phyloP scores from a whole-genome alignment of 192 early-diverging fungal species.

The Chytriomyces sp. region DNA sequence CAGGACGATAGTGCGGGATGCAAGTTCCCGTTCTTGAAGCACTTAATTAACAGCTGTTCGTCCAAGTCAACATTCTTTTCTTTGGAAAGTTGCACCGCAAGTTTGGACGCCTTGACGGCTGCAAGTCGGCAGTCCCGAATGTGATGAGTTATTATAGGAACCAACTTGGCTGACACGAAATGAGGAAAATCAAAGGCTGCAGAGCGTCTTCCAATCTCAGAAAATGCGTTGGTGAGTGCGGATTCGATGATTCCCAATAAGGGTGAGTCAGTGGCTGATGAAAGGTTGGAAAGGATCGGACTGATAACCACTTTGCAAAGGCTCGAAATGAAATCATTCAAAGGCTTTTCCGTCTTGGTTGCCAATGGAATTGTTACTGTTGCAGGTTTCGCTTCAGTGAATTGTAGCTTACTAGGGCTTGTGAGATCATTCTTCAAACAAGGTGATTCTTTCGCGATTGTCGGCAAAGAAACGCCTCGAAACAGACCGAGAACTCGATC shows the following conservation, averaged over 20 bases:
- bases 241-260: neutral
- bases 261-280: neutral
- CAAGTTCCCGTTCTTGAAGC: slow-evolving; percentile 58
- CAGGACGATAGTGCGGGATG: slow-evolving; percentile 55
- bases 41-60: slow-evolving; percentile 56
- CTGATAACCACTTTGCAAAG: neutral
- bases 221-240: neutral
- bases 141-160: slow-evolving; percentile 76
- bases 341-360: slow-evolving; percentile 29
- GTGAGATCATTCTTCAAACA: neutral
- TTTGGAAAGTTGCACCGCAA: slow-evolving; percentile 22
- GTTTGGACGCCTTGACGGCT: slow-evolving; percentile 39
- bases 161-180: slow-evolving; percentile 59
- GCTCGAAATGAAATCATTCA: slow-evolving; percentile 34
- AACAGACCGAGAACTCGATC: neutral
- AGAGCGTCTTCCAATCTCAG: neutral
- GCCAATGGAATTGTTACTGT: slow-evolving; percentile 4
- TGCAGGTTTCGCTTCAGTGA: neutral
- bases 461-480: neutral
- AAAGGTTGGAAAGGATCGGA: neutral
- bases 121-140: slow-evolving; percentile 64
- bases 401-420: neutral
- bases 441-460: neutral
- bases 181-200: slow-evolving; percentile 60
- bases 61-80: slow-evolving; percentile 50